Base-by-base conservation (phyloP, 2,329 filamentous ascomycete species). In the Cladosporium oxysporum region DNA sequence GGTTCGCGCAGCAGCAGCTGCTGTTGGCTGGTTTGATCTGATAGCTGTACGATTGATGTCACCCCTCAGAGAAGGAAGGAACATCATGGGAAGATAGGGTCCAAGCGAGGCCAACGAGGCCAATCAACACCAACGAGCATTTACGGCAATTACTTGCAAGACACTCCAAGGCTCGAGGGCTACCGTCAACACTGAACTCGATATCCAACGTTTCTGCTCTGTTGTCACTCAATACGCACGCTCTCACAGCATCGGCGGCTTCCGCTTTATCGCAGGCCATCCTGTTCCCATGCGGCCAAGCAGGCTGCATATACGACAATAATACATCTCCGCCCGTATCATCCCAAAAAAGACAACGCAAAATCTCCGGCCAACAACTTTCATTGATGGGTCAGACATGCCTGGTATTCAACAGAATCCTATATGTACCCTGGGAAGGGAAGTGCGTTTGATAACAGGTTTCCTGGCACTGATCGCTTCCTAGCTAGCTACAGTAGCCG, bases 41-140 rank as follows among this genome's bases (percentile, higher is more conserved):
- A 55, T 55, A 55, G 52, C 52, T 55, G 52, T 33, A 55, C 41
- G 18, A 21, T 55, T 55, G 52, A 55, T 55, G 52, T 55, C 52
- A 55, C 52, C 29, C 50, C 29, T 52, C 49, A 5, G n/a, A 8
- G 41, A 47, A 47, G 41, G 18, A 33, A 12, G 31, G 33, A 47
- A 47, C 41, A 47, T n/a, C n/a, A n/a, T n/a, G n/a, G n/a, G n/a
- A n/a, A n/a, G n/a, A n/a, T n/a, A 47, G 41, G 41, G 41, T 47
- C n/a, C 41, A 47, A 23, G 41, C 41, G 8, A 47, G 41, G 41
- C 41, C 41, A 10, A 44, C 41, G 8, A 47, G 41, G 41, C 41
- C 41, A 10, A 44, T 8, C 41, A 44, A 21, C 10, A 21, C 21
- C n/a, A 47, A 44, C n/a, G 18, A 47, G n/a, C 41, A 47, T 12